phyloP scores from a whole-genome alignment of 2,329 filamentous ascomycete genomes.

The Seiridium unicorne region DNA sequence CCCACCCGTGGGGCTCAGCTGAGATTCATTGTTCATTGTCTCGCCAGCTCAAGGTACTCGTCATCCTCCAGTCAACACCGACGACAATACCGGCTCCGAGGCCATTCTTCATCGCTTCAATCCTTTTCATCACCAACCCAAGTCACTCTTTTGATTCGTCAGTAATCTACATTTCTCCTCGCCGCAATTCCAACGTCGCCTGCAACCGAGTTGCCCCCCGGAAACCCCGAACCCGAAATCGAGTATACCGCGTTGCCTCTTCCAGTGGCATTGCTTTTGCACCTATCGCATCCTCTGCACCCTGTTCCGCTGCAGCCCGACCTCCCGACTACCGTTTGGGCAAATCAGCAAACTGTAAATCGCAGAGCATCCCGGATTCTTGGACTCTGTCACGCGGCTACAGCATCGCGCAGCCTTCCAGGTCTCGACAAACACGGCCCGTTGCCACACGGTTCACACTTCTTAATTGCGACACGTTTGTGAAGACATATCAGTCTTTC shows the following conservation, averaged over 20 bases:
- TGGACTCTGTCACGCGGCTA: not conserved
- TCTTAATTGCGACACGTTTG: not conserved
- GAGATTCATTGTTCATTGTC: not conserved
- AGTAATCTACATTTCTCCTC: not conserved
- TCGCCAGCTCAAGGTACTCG: not conserved
- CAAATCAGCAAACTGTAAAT: not conserved
- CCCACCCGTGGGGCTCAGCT: not conserved
- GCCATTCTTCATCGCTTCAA: not conserved
- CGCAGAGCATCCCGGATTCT: no score
- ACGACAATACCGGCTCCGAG: not conserved
- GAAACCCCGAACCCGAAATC: not conserved
- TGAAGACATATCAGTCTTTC: not conserved
- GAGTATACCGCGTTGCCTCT: not conserved
- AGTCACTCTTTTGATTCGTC: slow-evolving; percentile 8
- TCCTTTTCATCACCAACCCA: not conserved
- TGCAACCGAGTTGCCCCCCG: not conserved
- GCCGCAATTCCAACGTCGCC: not conserved
- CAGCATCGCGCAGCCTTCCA: not conserved
- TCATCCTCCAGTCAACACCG: not conserved
- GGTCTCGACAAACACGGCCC: not conserved
- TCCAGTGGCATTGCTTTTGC: not conserved
- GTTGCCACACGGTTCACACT: not conserved
- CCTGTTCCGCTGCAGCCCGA: not conserved
- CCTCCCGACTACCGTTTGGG: not conserved
- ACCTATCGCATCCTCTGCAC: not conserved